Conservation (phyloP, 2,329 filamentous ascomycete species). For the Berkeleyomyces basicola region DNA sequence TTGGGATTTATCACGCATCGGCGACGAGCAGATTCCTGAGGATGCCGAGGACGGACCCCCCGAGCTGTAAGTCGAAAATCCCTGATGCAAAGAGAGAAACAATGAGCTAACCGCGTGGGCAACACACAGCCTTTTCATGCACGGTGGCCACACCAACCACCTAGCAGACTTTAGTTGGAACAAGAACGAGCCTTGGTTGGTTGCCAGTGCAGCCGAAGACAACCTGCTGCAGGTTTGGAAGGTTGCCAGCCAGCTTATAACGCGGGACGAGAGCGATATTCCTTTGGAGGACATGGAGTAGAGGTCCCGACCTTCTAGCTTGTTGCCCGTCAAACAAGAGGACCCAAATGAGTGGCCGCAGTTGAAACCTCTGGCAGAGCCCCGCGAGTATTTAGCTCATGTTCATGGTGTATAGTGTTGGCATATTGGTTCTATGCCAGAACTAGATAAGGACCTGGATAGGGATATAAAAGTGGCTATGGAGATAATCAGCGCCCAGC, state of each 20-base stretch:
- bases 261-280: slow-evolving; percentile 58
- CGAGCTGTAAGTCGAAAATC: slow-evolving; percentile 54
- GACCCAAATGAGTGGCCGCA: not conserved
- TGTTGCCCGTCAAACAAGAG: not conserved
- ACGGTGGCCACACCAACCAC: slow-evolving; percentile 93
- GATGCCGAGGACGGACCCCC: slow-evolving; percentile 90
- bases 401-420: no score
- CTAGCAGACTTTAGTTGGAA: slow-evolving; percentile 98
- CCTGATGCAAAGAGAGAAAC: not conserved
- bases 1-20: slow-evolving; percentile 85
- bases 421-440: no score
- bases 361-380: no score
- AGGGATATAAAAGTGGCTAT: not conserved
- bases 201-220: slow-evolving; percentile 90
- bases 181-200: slow-evolving; percentile 87
- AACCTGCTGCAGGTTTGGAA: slow-evolving; percentile 94
- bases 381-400: no score
- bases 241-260: slow-evolving; percentile 65
- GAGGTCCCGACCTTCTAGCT: not conserved
- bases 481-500: not conserved
- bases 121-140: slow-evolving; percentile 68
- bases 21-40: slow-evolving; percentile 87
- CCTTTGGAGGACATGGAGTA: slow-evolving; percentile 54
- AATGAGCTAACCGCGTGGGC: not conserved
- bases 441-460: no score